Percentiles rank a stretch among this genome's conserved stretches.
These are phyloP conservation scores for Rhizophlyctis rosea DNA, from an alignment of 192 early-diverging fungal genomes.

Conservation along the genomic window DNA sequence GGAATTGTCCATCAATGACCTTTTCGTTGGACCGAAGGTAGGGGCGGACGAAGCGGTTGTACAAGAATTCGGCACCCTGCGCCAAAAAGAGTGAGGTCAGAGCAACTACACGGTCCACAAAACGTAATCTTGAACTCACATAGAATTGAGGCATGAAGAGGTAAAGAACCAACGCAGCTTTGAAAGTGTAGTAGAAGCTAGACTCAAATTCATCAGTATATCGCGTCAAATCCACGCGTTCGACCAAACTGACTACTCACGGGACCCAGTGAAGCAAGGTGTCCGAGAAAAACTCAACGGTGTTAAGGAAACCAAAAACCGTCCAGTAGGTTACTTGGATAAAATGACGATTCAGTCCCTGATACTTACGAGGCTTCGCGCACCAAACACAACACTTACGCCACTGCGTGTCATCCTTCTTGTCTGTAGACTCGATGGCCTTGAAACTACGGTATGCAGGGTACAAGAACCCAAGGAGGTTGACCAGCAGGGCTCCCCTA, in stretches of 20 bases:
- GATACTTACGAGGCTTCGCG: no score
- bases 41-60: constrained; percentile 71
- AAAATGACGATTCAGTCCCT: no score
- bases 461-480: constrained; percentile 86
- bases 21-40: constrained; percentile 56
- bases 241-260: not conserved
- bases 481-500: no score
- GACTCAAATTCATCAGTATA: not conserved
- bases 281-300: constrained; percentile 89
- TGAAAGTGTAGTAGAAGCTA: constrained; percentile 87
- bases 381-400: not conserved
- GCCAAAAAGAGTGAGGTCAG: constrained; percentile 3
- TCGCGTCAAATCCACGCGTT: not conserved
- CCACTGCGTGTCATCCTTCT: constrained; percentile 43
- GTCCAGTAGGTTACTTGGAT: constrained; percentile 82
- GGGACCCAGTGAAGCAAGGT: constrained; percentile 89
- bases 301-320: constrained; percentile 85
- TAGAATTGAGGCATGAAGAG: constrained; percentile 47
- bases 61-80: constrained; percentile 79
- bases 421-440: constrained; percentile 79
- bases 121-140: not conserved
- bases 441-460: constrained; percentile 92
- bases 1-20: constrained; percentile 41
- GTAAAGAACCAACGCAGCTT: constrained; percentile 87
- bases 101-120: no score